Conservation (phyloP, 768 basidiomycete species). For the Tulasnella sp. region DNA sequence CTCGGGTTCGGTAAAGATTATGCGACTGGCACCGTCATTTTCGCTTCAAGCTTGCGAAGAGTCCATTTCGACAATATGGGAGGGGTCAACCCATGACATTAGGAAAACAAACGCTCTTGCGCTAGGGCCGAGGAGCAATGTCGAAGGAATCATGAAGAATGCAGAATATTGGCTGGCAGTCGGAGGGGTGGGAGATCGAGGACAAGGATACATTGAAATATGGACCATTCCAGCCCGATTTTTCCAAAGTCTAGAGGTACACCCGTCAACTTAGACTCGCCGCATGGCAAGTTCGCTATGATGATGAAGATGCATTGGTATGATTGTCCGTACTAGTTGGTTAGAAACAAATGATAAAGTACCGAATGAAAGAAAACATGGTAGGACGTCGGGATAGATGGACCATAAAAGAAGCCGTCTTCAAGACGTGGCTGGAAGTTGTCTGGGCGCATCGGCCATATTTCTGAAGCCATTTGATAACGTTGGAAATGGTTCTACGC, state of each 20-base stretch:
- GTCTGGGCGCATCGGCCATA: no score
- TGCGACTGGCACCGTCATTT: not conserved
- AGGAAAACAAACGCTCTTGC: conserved; percentile 57
- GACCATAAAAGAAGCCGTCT: no score
- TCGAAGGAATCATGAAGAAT: not conserved
- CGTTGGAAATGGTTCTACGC: not conserved
- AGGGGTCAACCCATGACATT: conserved; percentile 27
- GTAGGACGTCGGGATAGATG: no score
- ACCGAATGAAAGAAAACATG: no score
- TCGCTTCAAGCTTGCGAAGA: not conserved
- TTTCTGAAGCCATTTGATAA: not conserved
- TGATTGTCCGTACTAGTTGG: no score
- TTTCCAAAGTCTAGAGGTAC: not conserved
- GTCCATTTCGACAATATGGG: conserved; percentile 1
- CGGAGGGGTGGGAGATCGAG: conserved; percentile 47
- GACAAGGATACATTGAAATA: conserved; percentile 51
- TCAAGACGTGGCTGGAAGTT: no score
- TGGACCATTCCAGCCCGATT: not conserved
- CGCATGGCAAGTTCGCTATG: no score
- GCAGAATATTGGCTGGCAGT: conserved; percentile 33
- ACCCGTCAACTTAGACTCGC: no score
- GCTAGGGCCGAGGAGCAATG: conserved; percentile 20
- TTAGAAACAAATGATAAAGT: no score
- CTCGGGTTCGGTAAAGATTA: conserved; percentile 3
- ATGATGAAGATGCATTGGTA: no score